phyloP scores from a whole-genome alignment of 345 rosid genomes.

The Streptanthus diversifolius region DNA sequence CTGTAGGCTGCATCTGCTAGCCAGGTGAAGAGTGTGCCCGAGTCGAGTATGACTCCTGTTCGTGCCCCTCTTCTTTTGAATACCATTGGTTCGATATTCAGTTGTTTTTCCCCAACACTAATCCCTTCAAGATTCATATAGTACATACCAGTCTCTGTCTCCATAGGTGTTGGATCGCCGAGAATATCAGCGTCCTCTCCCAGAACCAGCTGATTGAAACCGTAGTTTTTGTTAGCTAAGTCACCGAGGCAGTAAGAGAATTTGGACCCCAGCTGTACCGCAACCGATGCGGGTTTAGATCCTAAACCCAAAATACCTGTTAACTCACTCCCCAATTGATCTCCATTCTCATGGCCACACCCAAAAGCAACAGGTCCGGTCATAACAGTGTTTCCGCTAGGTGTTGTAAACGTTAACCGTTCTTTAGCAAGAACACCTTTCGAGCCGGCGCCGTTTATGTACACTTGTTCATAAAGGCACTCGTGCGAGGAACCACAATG shows the following conservation, averaged over 20 bases:
- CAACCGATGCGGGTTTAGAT: constrained; percentile 34
- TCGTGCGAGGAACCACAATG: constrained; percentile 24
- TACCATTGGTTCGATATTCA: constrained; percentile 36
- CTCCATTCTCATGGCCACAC: constrained; percentile 46
- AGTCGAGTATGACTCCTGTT: constrained; percentile 43
- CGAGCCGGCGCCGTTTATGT: constrained; percentile 34
- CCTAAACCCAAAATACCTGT: constrained; percentile 56
- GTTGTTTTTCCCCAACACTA: constrained; percentile 43
- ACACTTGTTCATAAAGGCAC: constrained; percentile 40
- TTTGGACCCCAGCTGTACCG: constrained; percentile 44
- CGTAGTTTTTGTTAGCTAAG: constrained; percentile 37
- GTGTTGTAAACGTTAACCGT: constrained; percentile 38
- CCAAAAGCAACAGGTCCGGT: constrained; percentile 40
- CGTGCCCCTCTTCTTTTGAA: constrained; percentile 31
- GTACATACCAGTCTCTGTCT: constrained; percentile 36
- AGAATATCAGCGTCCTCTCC: constrained; percentile 43
- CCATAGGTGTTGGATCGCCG: constrained; percentile 50
- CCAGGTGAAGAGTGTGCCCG: constrained; percentile 46
- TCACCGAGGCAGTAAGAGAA: constrained; percentile 61
- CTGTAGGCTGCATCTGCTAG: constrained; percentile 38
- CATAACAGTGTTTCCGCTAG: constrained; percentile 32
- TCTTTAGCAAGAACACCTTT: constrained; percentile 50
- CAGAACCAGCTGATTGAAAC: constrained; percentile 41
- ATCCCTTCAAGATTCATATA: constrained; percentile 48
- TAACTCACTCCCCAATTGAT: constrained; percentile 25